Base-by-base conservation (phyloP, 2,329 filamentous ascomycete species). In the Trichophyton rubrum region DNA sequence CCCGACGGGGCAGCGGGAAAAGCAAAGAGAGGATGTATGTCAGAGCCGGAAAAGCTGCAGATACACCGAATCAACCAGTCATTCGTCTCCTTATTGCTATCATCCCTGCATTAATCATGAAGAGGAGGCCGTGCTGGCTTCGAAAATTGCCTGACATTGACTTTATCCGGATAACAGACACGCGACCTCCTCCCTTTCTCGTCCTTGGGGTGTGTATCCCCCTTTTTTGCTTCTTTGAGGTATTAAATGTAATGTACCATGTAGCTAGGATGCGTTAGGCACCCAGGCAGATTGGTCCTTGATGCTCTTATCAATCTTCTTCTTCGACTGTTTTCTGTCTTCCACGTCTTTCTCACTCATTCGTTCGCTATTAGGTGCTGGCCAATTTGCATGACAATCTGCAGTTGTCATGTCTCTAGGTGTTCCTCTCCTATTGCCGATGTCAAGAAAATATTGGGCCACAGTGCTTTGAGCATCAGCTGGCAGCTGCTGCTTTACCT, bases 111-210 rank as follows among this genome's bases (percentile, higher is more conserved):
- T 55, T 27, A 53, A 38, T 27, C 51, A 55, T 35, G 51, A 55
- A 55, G 51, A 38, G n/a, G 27, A 55, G 51, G 51, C 51, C 38
- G 51, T 55, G 51, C 27, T 17, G 13, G 51, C 33, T 17, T 43
- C 15, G 40, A 43, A n/a, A 33, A 3, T 13, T 22, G 20, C 22
- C 45, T 51, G 45, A n/a, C 20, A 51, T 51, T 51, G 45, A 55
- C 51, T 55, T 55, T 55, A 55, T 55, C 15, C 11, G 24, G 51
- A 55, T 27, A 55, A 8, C 20, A 38, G 51, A 55, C 51, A 55
- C 51, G 51, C 51, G 51, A 55, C 51, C 51, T 55, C 51, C 51
- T 55, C 51, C 51, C 51, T 24, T 55, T 35, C 27, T 55, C 51
- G 15, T 55, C 51, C 33, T 38, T 38, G 33, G 33, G 33, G 8